Base-by-base conservation (phyloP, 305 asterid species). In the Solanum aculeatissimum region DNA sequence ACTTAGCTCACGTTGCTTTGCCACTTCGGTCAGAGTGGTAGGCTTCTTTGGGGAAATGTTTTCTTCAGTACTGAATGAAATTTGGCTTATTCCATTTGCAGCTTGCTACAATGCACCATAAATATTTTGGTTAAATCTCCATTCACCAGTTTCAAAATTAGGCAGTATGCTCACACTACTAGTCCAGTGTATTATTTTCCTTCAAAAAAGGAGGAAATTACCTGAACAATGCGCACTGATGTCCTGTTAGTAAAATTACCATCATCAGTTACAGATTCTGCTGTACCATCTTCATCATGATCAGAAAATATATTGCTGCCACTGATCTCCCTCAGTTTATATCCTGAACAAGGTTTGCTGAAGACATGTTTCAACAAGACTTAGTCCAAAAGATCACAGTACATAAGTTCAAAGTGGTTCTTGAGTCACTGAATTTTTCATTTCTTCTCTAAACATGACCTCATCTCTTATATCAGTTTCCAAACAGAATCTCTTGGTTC, bases 191-290 rank as follows among this genome's bases (percentile, higher is more conserved):
- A 77, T 77, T 10, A 51, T 15, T 27, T 69, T 49, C 29, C 82
- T 23, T 6, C 27, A 18, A 49, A 27, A 77, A 16, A 49, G 42
- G 40, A n/a, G 19, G 9, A 4, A 58, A 12, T 43, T 89, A 95
- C 98, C 98, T 95, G 98, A 86, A 95, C 95, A 18, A 94, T 94
- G 54, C 97, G 97, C 83, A 95, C 97, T 27, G 98, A 95, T 83
- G 98, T 94, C 83, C 98, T 91, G 85, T 89, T 92, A 29, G 83
- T 87, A 43, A 87, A 84, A 81, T 84, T 86, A 65, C 85, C 86
- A 89, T 90, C 91, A 83, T 90, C 81, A 68, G 84, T 85, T 87
- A 91, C 98, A 80, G 93, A 86, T 86, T 92, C 96, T 38, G 89
- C 54, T 49, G 88, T 84, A 75, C 84, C 94, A 55, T 90, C 90